Evolutionary conservation across 2,329 filamentous ascomycete genomes (phyloP), one percentile per base, ranked within the genome.

Genomic region (Colletotrichum sp.): DNA sequence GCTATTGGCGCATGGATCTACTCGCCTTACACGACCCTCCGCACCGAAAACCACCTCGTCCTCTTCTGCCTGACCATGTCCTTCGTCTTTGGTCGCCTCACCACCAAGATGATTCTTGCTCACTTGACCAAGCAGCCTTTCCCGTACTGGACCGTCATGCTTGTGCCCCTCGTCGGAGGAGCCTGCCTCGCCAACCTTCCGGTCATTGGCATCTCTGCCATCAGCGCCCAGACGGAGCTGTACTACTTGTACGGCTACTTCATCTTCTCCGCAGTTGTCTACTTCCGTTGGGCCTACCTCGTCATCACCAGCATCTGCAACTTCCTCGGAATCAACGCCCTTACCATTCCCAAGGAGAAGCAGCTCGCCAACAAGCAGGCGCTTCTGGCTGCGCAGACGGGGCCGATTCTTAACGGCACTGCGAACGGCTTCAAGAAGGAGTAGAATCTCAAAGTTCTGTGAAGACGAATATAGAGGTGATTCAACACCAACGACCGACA

Each of bases 21-120:
- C 83, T 97, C 95, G 18, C 96, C 96, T 0, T 92, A 98, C 87
- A 98, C 96, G 75, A 93, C 91, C 13, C 86, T 99, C 48, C 90
- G 97, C 82, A 86, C 87, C 43, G 93, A 98, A 76, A 98, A 98
- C 86, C 94, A 97, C 81, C 91, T 99, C 2, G 93, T 97, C 13
- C 91, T 98, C 62, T 98, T 98, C 85, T 98, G 96, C 87, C 86
- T 98, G 76, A 98, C 95, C 75, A 94, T 98, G 89, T 94, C 95
- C n/a, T 96, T 98, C 80, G 97, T 98, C 75, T 98, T 99, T 84
- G 97, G 97, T 43, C 94, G 97, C 79, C 96, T 99, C 93, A 98
- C 97, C 0, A 99, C 97, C 52, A 99, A 98, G 88, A 98, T 98
- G 85, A 99, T 99, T 82, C 92, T 99, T 21, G 96, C 97, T 4